Evolutionary conservation across 768 basidiomycete species (phyloP).

Genomic region (Boletus pseudopeckii): DNA sequence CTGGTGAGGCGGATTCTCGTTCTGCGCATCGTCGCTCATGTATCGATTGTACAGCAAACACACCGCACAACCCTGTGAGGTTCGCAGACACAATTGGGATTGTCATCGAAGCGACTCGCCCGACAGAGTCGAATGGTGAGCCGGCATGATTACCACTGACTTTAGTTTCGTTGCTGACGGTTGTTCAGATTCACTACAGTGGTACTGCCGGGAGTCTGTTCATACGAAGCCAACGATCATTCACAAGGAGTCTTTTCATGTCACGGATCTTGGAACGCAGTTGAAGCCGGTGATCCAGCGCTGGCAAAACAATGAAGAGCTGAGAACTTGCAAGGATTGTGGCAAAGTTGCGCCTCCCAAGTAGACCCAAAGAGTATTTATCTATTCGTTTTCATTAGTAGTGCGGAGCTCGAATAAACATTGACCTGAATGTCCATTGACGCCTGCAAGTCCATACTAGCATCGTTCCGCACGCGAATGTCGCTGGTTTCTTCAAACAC

Average conservation of each 20-base stretch:
- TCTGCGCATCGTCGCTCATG: not conserved
- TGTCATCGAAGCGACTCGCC: constrained; percentile 85
- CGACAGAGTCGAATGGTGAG: constrained; percentile 70
- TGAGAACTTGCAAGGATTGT: constrained; percentile 71
- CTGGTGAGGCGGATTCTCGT: constrained; percentile 49
- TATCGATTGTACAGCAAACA: constrained; percentile 62
- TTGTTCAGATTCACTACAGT: constrained; percentile 77
- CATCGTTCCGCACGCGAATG: not conserved
- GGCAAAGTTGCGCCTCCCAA: constrained; percentile 60
- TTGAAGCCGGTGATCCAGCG: constrained; percentile 86
- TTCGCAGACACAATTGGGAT: constrained; percentile 89
- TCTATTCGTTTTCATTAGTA: not conserved
- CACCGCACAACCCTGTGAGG: constrained; percentile 93
- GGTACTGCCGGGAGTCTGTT: constrained; percentile 75
- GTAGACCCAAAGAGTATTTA: constrained; percentile 1
- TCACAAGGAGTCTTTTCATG: constrained; percentile 81
- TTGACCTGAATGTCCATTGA: not conserved
- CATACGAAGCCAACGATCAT: constrained; percentile 73
- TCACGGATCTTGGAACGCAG: constrained; percentile 88
- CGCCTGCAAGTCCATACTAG: not conserved
- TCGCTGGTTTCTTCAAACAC: not conserved
- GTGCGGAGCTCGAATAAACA: constrained; percentile 18
- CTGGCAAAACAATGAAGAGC: constrained; percentile 67
- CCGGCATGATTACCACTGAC: not conserved
- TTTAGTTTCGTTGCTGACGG: not conserved